Conservation (phyloP, 2,329 filamentous ascomycete genomes). For the Dendrostoma leiphaemia region DNA sequence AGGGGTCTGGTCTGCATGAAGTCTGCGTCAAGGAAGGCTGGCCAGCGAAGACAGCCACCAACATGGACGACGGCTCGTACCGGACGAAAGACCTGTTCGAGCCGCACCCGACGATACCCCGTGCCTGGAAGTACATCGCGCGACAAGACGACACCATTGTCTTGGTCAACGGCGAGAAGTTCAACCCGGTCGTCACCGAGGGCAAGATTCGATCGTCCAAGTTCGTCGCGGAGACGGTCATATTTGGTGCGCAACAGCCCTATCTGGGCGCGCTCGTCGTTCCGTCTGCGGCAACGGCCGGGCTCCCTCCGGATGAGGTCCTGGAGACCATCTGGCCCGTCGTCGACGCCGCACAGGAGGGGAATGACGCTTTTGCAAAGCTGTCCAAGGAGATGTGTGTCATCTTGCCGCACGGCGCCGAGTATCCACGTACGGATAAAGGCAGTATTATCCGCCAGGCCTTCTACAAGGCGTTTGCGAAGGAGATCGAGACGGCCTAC, state of each 20-base stretch:
- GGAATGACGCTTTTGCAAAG: constrained; percentile 30
- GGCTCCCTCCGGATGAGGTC: constrained; percentile 25
- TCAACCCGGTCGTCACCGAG: constrained; percentile 38
- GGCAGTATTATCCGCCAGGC: constrained; percentile 49
- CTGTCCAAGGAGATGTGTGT: constrained; percentile 49
- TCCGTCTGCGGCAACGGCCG: constrained; percentile 20
- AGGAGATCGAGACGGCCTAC: constrained; percentile 42
- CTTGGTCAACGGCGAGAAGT: constrained; percentile 30
- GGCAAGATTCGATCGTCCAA: constrained; percentile 47
- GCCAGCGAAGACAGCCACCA: constrained; percentile 31
- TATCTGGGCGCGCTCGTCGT: constrained; percentile 53
- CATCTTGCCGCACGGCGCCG: constrained; percentile 40
- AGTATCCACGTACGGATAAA: constrained; percentile 52
- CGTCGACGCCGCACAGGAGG: constrained; percentile 30
- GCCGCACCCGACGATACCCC: constrained; percentile 37
- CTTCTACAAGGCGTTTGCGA: constrained; percentile 42
- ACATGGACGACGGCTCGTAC: constrained; percentile 33
- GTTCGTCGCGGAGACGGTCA: constrained; percentile 48
- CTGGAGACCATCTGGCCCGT: constrained; percentile 32
- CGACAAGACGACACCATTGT: constrained; percentile 45
- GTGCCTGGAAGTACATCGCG: constrained; percentile 44
- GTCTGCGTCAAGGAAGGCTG: constrained; percentile 36
- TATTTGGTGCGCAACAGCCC: constrained; percentile 49
- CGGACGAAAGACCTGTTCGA: constrained; percentile 38
- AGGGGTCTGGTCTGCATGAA: constrained; percentile 36